Evolutionary conservation across 2,329 filamentous ascomycete species (phyloP), one percentile per base, ranked within the genome.

Genomic region (Fusarium anguioides): DNA sequence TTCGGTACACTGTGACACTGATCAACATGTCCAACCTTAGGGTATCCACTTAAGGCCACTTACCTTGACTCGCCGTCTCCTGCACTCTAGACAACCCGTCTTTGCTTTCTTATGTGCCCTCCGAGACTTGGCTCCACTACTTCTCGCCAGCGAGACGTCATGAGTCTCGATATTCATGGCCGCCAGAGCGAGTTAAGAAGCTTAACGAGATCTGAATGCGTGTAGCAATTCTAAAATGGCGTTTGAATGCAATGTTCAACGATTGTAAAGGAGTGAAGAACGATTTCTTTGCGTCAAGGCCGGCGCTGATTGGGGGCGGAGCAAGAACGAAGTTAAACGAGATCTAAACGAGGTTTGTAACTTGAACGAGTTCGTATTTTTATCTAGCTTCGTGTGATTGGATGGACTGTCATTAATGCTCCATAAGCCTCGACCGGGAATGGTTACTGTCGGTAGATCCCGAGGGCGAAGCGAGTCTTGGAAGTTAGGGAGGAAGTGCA

Each of bases 41-140:
- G 7, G 8, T 10, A 27, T 27, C 26, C 8, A 6, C 8, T 18
- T 5, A 1, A 15, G 26, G 24, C 17, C 17, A 18, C 39, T 4
- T 2, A 60, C 57, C 55, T 60, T 60, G 18, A 60, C 57, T 17
- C 39, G 57, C 1, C 57, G 57, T 23, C 56, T 53, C 11, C 57
- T 60, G 17, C 57, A 60, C 12, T 60, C 45, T 6, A 8, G 15
- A 6, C 57, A 60, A 2, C 57, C 57, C 2, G 57, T 60, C 31
- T 40, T 60, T 3, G 48, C 55, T 12, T 60, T 60, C 10, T 60
- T 60, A 11, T 60, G 57, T 15, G 55, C 37, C 15, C 45, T 40
- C 29, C 57, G 18, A 2, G 48, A 14, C 17, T 60, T 60, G 18
- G 8, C 9, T 24, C 26, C 57, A 14, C 24, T 31, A 2, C 26